A percentile compares a stretch with the other conserved stretches of the same genome.
phyloP scores from a whole-genome alignment of 2,329 filamentous ascomycete species.

The Aspergillus transmontanensis region DNA sequence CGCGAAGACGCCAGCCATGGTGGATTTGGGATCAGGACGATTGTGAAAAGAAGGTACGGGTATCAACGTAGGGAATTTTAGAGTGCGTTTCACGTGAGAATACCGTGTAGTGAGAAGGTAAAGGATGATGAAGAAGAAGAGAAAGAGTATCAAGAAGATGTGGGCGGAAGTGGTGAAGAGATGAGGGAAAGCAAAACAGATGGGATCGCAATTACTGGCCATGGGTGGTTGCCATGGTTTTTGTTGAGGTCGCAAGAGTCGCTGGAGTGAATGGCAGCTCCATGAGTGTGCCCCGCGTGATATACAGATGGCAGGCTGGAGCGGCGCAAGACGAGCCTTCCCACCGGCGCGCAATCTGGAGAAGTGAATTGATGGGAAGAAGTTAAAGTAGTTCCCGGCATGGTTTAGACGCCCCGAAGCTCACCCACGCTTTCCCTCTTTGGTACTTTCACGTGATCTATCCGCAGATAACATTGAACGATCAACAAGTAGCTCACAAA shows the following conservation, averaged over 20 bases:
- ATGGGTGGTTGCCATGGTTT: constrained; percentile 18
- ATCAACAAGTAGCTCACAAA: not conserved
- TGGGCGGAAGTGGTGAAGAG: not conserved
- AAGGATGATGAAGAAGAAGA: constrained; percentile 10
- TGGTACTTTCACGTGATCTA: not conserved
- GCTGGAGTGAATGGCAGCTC: constrained; percentile 10
- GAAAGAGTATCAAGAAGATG: not conserved
- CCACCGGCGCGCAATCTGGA: constrained; percentile 4
- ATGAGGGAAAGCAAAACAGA: constrained; percentile 17
- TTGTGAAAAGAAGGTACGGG: not conserved
- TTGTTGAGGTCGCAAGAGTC: constrained; percentile 14
- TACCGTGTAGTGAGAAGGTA: not conserved
- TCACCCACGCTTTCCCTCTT: not conserved
- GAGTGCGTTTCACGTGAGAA: not conserved
- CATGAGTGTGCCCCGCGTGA: constrained; percentile 11
- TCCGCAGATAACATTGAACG: not conserved
- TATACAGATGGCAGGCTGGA: not conserved
- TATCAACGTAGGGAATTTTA: not conserved
- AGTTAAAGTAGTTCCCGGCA: constrained; percentile 5
- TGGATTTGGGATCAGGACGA: not conserved
- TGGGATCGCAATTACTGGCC: constrained; percentile 13
- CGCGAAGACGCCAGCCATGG: constrained; percentile 17
- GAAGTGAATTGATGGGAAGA: constrained; percentile 7
- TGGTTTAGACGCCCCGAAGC: not conserved
- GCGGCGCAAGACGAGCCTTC: not conserved